These are phyloP conservation scores for Carex scoparia DNA, from an alignment of 176 grass and related monocot genomes.

Conservation along the genomic window DNA sequence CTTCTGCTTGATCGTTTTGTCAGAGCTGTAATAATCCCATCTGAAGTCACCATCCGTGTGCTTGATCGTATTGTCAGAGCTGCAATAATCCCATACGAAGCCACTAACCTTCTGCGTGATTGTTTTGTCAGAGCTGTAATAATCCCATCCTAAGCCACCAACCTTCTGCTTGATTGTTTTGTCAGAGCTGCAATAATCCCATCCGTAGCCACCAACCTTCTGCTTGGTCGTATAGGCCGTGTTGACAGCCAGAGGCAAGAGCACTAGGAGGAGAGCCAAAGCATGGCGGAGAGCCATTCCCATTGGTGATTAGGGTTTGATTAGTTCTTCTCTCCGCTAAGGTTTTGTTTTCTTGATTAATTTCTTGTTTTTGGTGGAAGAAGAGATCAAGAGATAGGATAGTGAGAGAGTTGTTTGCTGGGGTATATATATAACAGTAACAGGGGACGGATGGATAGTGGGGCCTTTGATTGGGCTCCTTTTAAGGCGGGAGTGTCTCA, in stretches of 20 bases:
- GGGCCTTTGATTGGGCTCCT: not conserved
- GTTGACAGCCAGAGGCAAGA: not conserved
- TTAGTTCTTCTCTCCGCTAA: not conserved
- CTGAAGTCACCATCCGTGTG: not conserved
- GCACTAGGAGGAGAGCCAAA: not conserved
- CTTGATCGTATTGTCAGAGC: no score
- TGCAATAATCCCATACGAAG: not conserved
- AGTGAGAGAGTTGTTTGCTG: not conserved
- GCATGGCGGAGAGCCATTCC: not conserved
- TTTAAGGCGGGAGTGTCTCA: not conserved
- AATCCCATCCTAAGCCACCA: not conserved
- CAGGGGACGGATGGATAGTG: not conserved
- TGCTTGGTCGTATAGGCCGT: not conserved
- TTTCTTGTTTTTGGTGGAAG: conserved; percentile 4
- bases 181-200: no score
- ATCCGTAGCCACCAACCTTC: not conserved
- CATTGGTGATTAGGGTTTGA: not conserved
- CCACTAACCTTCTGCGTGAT: not conserved
- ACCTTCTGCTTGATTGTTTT: not conserved
- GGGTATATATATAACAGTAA: not conserved
- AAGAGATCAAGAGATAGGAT: not conserved
- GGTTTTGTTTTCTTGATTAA: not conserved
- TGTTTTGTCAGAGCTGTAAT: no score
- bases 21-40: no score
- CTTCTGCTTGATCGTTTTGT: not conserved